phyloP scores from a whole-genome alignment of 1,284 basidiomycete genomes.

The Rhodotorula sp. region DNA sequence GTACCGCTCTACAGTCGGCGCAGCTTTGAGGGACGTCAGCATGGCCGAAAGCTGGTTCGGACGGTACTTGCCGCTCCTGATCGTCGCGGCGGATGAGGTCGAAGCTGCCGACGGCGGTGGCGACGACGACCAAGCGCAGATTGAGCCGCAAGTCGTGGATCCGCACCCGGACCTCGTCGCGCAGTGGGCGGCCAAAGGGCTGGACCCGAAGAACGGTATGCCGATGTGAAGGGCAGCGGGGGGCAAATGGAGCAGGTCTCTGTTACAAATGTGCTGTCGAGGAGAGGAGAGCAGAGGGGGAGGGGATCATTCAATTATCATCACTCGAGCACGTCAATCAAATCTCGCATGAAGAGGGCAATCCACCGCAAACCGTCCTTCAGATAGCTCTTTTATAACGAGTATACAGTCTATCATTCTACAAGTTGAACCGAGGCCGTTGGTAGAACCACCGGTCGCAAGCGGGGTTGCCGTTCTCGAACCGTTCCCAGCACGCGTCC shows the following conservation, averaged over 20 bases:
- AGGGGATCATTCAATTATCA: not conserved
- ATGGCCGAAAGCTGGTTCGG: conserved; percentile 22
- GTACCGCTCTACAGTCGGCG: not conserved
- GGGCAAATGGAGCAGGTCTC: not conserved
- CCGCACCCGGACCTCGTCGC: conserved; percentile 3
- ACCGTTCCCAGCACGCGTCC: conserved; percentile 7
- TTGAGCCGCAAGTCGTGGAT: not conserved
- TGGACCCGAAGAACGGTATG: conserved; percentile 1
- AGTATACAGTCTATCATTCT: not conserved
- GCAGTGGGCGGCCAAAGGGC: not conserved
- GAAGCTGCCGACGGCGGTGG: no score
- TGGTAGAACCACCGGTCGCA: conserved; percentile 6
- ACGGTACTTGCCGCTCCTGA: conserved; percentile 6
- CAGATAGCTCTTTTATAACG: no score
- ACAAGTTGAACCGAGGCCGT: not conserved
- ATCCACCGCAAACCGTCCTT: no score
- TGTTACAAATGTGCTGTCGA: not conserved
- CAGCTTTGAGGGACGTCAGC: conserved; percentile 6
- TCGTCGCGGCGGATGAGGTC: not conserved
- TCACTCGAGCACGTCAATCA: not conserved
- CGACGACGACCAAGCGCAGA: no score
- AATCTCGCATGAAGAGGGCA: no score
- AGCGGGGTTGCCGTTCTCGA: conserved; percentile 1
- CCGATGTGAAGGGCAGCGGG: not conserved
- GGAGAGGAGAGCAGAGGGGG: no score